Conservation (phyloP, 768 basidiomycete genomes). For the Gymnopilus dilepis region DNA sequence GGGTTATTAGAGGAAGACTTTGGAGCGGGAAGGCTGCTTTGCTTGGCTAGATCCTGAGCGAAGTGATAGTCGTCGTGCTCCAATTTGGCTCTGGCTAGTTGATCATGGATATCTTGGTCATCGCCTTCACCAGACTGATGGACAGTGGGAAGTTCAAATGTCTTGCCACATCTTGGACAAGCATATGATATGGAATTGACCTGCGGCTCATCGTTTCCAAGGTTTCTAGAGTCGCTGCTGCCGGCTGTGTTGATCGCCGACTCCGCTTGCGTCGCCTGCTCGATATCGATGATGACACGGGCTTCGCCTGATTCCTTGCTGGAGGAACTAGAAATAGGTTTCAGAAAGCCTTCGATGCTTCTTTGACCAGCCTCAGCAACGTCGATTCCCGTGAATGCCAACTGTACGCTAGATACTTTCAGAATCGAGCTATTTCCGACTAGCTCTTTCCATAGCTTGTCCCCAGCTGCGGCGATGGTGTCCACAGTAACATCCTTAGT, state of each 20-base stretch:
- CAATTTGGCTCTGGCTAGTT: conserved; percentile 47
- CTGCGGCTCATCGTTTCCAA: conserved; percentile 17
- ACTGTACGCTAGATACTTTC: conserved; percentile 73
- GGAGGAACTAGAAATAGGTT: conserved; percentile 33
- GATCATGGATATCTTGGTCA: conserved; percentile 29
- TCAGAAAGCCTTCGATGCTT: conserved; percentile 89
- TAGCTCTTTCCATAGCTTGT: conserved; percentile 87
- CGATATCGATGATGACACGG: conserved; percentile 12
- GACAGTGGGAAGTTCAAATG: conserved; percentile 39
- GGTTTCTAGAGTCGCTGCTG: conserved; percentile 8
- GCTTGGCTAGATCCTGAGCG: conserved; percentile 74
- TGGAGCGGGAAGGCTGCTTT: conserved; percentile 28
- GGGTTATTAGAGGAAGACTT: conserved; percentile 23
- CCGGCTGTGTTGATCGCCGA: background rate
- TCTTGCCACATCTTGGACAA: conserved; percentile 65
- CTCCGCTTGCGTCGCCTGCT: conserved; percentile 5
- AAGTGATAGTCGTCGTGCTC: conserved; percentile 94
- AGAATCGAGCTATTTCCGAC: conserved; percentile 60
- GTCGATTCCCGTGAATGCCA: conserved; percentile 83
- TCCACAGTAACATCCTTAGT: conserved; percentile 75
- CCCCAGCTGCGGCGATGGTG: conserved; percentile 72
- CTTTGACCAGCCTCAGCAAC: conserved; percentile 78
- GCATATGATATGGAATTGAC: conserved; percentile 44
- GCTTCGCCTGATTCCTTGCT: conserved; percentile 46
- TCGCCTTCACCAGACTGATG: conserved; percentile 31